Conservation (phyloP, 2,329 filamentous ascomycete genomes). For the Colletotrichum shisoi region DNA sequence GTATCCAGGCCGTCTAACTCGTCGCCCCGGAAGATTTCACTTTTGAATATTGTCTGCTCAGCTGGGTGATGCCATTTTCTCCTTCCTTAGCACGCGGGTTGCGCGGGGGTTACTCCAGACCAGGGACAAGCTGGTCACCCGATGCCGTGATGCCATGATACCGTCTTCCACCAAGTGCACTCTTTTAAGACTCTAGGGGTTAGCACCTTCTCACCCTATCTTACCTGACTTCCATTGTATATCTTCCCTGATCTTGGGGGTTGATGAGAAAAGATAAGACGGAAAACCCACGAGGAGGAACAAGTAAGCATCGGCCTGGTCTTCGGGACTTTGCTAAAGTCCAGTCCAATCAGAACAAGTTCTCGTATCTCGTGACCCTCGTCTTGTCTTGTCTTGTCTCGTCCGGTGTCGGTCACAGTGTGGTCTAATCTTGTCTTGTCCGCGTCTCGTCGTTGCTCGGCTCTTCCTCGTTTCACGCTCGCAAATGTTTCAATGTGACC, state of each 20-base stretch:
- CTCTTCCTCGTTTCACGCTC: slow-evolving; percentile 30
- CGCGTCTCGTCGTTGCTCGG: slow-evolving; percentile 22
- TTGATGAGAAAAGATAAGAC: slow-evolving; percentile 3
- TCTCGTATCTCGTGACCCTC: slow-evolving; percentile 8
- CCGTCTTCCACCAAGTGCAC: background rate
- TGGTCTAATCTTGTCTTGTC: slow-evolving; percentile 21
- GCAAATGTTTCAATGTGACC: slow-evolving; percentile 22
- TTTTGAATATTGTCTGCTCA: too few relatives aligned
- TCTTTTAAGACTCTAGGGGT: background rate
- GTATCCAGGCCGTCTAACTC: background rate
- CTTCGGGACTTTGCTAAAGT: slow-evolving; percentile 14
- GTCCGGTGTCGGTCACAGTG: background rate
- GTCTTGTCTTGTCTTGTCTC: slow-evolving; percentile 7
- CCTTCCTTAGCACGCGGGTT: background rate
- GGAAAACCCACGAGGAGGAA: background rate
- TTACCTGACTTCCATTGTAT: background rate
- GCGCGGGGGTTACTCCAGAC: background rate
- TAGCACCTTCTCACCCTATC: background rate
- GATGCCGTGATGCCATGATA: background rate
- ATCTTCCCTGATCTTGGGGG: background rate
- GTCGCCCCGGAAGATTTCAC: too few relatives aligned
- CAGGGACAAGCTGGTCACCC: too few relatives aligned
- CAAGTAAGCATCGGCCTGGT: background rate
- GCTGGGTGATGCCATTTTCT: background rate
- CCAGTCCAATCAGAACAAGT: background rate